Percentiles rank a stretch among this genome's conserved stretches.
Evolutionary conservation across 2,329 filamentous ascomycete species (phyloP).

Genomic region (Aspergillus persii): DNA sequence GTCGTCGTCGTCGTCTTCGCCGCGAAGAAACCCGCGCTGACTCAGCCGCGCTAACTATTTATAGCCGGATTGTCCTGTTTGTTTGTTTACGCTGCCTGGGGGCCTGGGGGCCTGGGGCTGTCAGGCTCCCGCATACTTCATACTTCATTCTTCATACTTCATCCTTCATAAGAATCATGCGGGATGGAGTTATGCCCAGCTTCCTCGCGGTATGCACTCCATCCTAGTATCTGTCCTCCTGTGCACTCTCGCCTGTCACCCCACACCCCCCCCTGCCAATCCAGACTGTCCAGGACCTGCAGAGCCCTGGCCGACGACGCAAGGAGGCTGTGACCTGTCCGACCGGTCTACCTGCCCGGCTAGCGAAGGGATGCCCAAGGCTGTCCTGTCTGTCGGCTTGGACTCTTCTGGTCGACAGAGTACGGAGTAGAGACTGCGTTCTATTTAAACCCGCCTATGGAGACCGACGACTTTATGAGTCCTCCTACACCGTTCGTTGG

Average conservation of each 20-base stretch:
- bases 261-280: background rate
- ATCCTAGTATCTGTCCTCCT: background rate
- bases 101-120: too few relatives aligned
- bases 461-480: background rate
- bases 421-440: background rate
- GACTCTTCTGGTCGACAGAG: too few relatives aligned
- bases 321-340: background rate
- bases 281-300: background rate
- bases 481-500: too few relatives aligned
- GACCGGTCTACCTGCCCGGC: background rate
- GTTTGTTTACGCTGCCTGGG: background rate
- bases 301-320: background rate
- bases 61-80: background rate
- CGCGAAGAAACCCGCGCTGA: background rate
- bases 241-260: background rate
- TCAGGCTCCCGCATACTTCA: background rate
- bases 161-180: too few relatives aligned
- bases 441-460: background rate
- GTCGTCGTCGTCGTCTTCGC: too few relatives aligned
- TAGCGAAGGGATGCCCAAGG: background rate
- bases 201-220: background rate
- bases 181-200: too few relatives aligned
- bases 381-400: background rate
- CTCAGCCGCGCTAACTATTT: background rate
- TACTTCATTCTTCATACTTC: too few relatives aligned